A percentile compares a stretch with the other conserved stretches of the same genome.
These are phyloP conservation scores for Fusarium staphyleae DNA, from an alignment of 2,329 filamentous ascomycete species.

Conservation along the genomic window DNA sequence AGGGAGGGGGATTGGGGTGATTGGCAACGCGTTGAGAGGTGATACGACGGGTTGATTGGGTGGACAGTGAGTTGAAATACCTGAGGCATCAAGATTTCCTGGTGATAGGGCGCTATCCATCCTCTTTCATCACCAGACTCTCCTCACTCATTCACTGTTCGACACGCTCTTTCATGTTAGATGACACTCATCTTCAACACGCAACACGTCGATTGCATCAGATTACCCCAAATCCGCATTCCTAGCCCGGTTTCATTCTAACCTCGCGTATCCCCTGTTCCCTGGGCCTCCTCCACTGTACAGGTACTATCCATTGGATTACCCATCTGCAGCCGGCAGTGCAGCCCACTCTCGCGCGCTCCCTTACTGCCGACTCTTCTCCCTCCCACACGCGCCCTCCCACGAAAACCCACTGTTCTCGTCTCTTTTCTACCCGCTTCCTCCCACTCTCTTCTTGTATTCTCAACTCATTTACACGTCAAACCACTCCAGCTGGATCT, in stretches of 20 bases:
- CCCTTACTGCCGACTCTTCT: constrained; percentile 28
- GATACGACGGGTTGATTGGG: constrained; percentile 15
- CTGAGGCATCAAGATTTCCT: constrained; percentile 17
- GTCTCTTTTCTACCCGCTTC: constrained; percentile 33
- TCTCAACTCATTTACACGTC: constrained; percentile 20
- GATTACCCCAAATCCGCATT: neutral
- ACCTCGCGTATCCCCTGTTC: too few relatives aligned
- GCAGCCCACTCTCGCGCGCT: constrained; percentile 19
- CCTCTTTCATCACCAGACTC: neutral
- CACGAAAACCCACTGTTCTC: constrained; percentile 31
- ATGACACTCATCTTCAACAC: neutral
- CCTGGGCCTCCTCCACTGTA: too few relatives aligned
- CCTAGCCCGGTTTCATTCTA: constrained; percentile 1
- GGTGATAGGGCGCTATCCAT: neutral
- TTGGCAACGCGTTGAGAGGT: constrained; percentile 9
- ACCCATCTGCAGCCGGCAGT: constrained; percentile 2
- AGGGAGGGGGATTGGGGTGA: constrained; percentile 4
- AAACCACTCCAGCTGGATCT: constrained; percentile 1
- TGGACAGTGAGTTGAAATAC: neutral
- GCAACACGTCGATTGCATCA: neutral
- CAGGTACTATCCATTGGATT: too few relatives aligned
- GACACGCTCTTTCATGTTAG: neutral
- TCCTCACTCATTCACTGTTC: constrained; percentile 1
- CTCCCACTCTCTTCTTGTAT: constrained; percentile 22
- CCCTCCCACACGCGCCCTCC: constrained; percentile 33